phyloP scores from a whole-genome alignment of 352 stramenopile genomes.

The Globisporangium apiculatum region DNA sequence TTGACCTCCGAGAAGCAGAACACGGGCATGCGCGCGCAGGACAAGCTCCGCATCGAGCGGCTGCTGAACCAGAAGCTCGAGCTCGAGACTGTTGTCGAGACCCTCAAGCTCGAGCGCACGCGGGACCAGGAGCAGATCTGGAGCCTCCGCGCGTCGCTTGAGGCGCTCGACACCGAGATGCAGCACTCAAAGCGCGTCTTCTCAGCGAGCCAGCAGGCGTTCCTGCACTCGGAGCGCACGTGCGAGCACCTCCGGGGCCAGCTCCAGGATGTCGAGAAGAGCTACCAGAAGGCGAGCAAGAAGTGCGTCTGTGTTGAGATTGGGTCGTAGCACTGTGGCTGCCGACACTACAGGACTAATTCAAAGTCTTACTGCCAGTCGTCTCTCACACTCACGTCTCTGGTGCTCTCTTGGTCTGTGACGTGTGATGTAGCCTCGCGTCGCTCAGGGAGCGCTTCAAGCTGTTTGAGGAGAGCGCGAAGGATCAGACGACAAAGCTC shows the following conservation, averaged over 20 bases:
- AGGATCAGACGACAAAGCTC: conserved; percentile 73
- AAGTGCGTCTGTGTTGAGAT: conserved; percentile 24
- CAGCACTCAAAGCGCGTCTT: conserved; percentile 79
- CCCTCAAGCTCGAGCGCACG: conserved; percentile 42
- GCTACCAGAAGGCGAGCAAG: conserved; percentile 67
- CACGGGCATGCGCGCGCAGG: conserved; percentile 65
- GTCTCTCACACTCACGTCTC: background rate
- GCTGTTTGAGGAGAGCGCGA: conserved; percentile 64
- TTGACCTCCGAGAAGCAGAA: conserved; percentile 67
- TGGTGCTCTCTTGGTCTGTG: background rate
- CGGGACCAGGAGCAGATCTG: conserved; percentile 70
- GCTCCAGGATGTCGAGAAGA: conserved; percentile 62
- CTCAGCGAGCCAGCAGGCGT: conserved; percentile 67
- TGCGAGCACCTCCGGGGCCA: conserved; percentile 68
- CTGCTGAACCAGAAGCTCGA: conserved; percentile 78
- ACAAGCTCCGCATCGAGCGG: conserved; percentile 73
- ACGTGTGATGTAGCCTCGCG: conserved; percentile 24
- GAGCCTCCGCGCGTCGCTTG: conserved; percentile 52
- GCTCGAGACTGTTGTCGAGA: conserved; percentile 53
- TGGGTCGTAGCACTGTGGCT: no score
- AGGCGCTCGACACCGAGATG: conserved; percentile 65
- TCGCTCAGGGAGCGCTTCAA: conserved; percentile 70
- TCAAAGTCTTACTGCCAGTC: no score
- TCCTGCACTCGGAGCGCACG: conserved; percentile 58
- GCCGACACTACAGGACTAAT: no score